A percentile compares a stretch with the other conserved stretches of the same genome.
Conservation (phyloP, 352 stramenopile genomes). For the Phytopythium boreale region DNA sequence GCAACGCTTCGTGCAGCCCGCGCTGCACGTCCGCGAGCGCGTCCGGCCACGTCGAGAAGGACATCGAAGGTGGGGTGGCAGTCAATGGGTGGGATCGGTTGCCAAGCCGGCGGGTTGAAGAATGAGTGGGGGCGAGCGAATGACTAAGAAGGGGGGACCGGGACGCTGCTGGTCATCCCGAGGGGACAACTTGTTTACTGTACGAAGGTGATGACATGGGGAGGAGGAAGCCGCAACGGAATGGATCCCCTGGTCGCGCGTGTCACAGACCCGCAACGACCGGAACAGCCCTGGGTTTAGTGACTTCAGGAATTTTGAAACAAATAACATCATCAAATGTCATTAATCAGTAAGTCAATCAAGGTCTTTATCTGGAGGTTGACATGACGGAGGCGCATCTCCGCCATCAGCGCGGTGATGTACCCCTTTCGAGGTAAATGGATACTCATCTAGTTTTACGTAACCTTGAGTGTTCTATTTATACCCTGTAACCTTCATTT, state of each 20-base stretch:
- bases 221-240: background rate
- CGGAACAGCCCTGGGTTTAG: background rate
- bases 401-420: background rate
- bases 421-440: background rate
- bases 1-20: conserved; percentile 28
- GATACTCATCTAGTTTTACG: conserved; percentile 9
- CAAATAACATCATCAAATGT: no score
- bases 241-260: background rate
- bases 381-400: background rate
- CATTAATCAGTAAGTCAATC: background rate
- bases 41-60: conserved; percentile 11
- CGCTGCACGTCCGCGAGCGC: conserved; percentile 31
- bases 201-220: background rate
- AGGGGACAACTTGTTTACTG: background rate
- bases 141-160: background rate
- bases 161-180: conserved; percentile 3
- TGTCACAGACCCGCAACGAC: background rate
- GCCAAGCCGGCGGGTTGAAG: background rate
- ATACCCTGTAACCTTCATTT: background rate
- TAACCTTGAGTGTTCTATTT: conserved; percentile 12
- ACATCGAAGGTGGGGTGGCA: background rate
- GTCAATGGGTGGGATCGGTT: background rate
- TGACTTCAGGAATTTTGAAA: background rate
- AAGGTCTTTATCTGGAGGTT: background rate
- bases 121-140: background rate